These are phyloP conservation scores for Neonectria faginata DNA, from an alignment of 2,329 filamentous ascomycete species.

Conservation along the genomic window DNA sequence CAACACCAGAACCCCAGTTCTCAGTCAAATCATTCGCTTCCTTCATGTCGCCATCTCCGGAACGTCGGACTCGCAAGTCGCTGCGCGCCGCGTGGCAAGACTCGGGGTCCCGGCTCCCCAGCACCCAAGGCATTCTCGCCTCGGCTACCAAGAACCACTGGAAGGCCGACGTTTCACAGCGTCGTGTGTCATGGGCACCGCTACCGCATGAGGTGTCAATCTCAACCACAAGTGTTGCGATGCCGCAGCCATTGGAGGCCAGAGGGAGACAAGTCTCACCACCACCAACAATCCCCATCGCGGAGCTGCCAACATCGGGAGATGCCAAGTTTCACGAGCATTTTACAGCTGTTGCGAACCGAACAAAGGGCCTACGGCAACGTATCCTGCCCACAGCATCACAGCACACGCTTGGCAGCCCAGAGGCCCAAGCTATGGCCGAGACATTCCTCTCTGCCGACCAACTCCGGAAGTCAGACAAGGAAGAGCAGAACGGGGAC, in stretches of 20 bases:
- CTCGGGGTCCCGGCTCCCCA: constrained; percentile 44
- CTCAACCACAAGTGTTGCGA: constrained; percentile 1
- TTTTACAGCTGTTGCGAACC: constrained; percentile 58
- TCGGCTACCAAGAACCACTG: constrained; percentile 53
- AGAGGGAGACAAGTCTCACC: constrained; percentile 54
- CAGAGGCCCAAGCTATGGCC: constrained; percentile 44
- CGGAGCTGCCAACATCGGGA: constrained; percentile 50
- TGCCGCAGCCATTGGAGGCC: constrained; percentile 21
- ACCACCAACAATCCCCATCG: constrained; percentile 54
- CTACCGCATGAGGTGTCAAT: constrained; percentile 44
- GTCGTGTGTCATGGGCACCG: constrained; percentile 54
- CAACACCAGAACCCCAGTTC: constrained; percentile 61
- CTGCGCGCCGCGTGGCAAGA: constrained; percentile 36
- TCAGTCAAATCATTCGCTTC: constrained; percentile 64
- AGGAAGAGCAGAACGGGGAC: constrained; percentile 24
- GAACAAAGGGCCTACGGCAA: constrained; percentile 46
- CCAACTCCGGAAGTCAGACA: constrained; percentile 25
- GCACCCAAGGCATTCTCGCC: constrained; percentile 51
- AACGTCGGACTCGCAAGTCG: constrained; percentile 42
- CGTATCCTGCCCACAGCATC: constrained; percentile 57
- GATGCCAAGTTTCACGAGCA: constrained; percentile 59
- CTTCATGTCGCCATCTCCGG: constrained; percentile 64
- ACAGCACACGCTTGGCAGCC: constrained; percentile 48
- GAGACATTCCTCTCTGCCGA: constrained; percentile 44
- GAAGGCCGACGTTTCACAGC: constrained; percentile 40